A percentile compares a stretch with the other conserved stretches of the same genome.
phyloP scores from a whole-genome alignment of 2,329 filamentous ascomycete genomes.

The Phyllosticta citribraziliensis region DNA sequence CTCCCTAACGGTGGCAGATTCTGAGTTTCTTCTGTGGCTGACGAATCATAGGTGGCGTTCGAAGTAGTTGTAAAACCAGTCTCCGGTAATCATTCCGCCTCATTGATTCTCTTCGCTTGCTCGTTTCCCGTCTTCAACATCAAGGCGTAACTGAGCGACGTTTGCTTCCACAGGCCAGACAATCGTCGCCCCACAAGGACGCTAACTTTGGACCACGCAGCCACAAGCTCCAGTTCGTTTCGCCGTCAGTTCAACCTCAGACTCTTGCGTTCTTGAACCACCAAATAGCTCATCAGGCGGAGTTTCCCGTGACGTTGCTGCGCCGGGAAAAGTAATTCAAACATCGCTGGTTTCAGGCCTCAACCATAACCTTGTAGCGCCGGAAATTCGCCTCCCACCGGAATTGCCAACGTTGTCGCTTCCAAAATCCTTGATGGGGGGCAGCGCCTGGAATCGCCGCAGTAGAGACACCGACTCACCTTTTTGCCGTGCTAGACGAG shows the following conservation, averaged over 20 bases:
- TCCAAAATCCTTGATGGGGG: neutral
- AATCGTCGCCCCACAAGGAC: neutral
- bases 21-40: slow-evolving; percentile 10
- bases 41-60: slow-evolving; percentile 8
- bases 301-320: neutral
- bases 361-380: neutral
- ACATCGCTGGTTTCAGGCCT: neutral
- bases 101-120: neutral
- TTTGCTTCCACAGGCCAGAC: neutral
- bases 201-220: neutral
- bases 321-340: neutral
- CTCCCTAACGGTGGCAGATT: slow-evolving; percentile 36
- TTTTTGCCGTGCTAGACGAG: slow-evolving; percentile 1
- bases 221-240: neutral
- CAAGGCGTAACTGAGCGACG: neutral
- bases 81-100: slow-evolving; percentile 1
- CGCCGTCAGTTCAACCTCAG: neutral
- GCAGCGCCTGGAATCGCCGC: neutral
- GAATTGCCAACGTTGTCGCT: neutral
- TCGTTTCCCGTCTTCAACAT: neutral
- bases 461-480: slow-evolving; percentile 6
- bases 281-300: neutral
- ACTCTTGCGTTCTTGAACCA: neutral
- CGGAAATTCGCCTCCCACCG: neutral
- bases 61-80: slow-evolving; percentile 10